Conservation (phyloP, 176 grass and related monocot genomes). For the Oryza punctata region DNA sequence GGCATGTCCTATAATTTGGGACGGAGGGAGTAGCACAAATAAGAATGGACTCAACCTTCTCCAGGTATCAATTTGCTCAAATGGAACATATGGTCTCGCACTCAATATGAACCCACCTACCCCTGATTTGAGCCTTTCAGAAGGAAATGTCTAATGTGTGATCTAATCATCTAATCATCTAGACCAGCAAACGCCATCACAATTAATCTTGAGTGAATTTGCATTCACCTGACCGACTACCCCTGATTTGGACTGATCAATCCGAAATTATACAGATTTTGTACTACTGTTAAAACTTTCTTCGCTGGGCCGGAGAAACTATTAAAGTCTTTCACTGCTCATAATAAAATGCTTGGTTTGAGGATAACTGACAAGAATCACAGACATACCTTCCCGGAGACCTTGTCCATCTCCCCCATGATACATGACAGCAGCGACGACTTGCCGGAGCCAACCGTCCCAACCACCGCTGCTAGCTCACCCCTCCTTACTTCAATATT, state of each 20-base stretch:
- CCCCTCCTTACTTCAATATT: slow-evolving; percentile 46
- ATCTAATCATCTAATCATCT: background rate
- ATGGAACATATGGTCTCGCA: background rate
- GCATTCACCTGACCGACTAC: background rate
- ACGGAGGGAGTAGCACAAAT: no score
- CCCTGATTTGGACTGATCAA: background rate
- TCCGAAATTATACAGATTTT: no score
- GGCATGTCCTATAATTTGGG: no score
- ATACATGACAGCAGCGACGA: slow-evolving; percentile 70
- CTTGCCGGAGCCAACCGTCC: slow-evolving; percentile 65
- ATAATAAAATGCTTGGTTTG: background rate
- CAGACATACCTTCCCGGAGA: slow-evolving; percentile 51
- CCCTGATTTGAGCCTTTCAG: background rate
- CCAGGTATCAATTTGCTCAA: background rate
- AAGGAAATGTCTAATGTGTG: background rate
- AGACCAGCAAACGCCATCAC: background rate
- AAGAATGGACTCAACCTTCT: background rate
- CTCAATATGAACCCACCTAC: background rate
- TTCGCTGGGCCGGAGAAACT: no score
- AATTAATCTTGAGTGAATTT: background rate
- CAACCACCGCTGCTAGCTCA: slow-evolving; percentile 55
- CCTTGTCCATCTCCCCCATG: slow-evolving; percentile 72
- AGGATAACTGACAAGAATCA: background rate
- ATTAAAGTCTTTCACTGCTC: no score
- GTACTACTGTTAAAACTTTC: no score